A percentile compares a stretch with the other conserved stretches of the same genome.
These are phyloP conservation scores for Vigna radiata DNA, from an alignment of 306 rosid genomes.

Conservation along the genomic window DNA sequence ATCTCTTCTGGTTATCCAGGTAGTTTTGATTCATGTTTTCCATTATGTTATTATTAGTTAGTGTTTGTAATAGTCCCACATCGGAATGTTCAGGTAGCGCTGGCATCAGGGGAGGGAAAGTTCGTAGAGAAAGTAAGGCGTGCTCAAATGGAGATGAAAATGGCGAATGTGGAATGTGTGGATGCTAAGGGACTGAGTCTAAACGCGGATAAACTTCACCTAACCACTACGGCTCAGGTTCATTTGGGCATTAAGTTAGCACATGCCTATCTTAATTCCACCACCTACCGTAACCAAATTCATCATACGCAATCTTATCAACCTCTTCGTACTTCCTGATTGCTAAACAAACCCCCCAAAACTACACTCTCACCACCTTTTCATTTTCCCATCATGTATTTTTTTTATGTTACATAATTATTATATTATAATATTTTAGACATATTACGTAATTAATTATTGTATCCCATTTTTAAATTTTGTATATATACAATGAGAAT, in stretches of 20 bases:
- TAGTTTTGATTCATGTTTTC: neutral
- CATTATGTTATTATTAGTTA: no score
- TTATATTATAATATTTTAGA: no score
- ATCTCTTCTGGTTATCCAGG: constrained; percentile 66
- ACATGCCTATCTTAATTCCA: constrained; percentile 44
- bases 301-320: constrained; percentile 28
- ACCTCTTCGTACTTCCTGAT: no score
- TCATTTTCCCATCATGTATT: no score
- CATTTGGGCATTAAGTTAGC: constrained; percentile 61
- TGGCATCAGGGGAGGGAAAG: constrained; percentile 73
- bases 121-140: constrained; percentile 57
- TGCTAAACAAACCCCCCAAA: no score
- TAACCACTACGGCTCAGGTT: constrained; percentile 58
- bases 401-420: no score
- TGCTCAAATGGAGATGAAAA: constrained; percentile 54
- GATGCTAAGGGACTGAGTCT: constrained; percentile 62
- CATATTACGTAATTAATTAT: no score
- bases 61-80: no score
- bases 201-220: constrained; percentile 63
- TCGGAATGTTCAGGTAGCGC: constrained; percentile 51
- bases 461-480: no score
- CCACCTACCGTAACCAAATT: neutral
- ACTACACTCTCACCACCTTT: no score
- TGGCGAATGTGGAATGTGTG: constrained; percentile 54
- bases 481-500: no score